These are phyloP conservation scores for Diospyros kaki DNA, from an alignment of 148 eudicot species.

Conservation along the genomic window DNA sequence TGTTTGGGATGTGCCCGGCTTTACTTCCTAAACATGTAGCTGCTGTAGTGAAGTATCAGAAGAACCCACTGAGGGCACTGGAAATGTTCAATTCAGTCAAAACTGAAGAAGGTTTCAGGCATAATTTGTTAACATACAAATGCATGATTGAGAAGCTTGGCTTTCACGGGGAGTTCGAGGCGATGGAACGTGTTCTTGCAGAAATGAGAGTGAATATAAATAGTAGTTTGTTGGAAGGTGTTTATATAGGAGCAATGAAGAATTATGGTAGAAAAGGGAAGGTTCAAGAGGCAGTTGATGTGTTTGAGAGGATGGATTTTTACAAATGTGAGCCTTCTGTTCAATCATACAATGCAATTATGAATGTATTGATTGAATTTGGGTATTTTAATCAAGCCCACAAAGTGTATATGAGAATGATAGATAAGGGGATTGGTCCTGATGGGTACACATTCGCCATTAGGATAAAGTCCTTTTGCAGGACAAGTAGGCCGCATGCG, in stretches of 20 bases:
- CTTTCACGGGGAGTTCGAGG: constrained; percentile 59
- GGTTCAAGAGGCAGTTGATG: constrained; percentile 76
- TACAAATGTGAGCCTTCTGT: constrained; percentile 70
- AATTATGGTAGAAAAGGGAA: constrained; percentile 73
- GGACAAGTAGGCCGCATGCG: constrained; percentile 61
- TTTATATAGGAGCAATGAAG: constrained; percentile 78
- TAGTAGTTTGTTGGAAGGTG: constrained; percentile 62
- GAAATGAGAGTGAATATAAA: constrained; percentile 67
- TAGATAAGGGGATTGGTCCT: constrained; percentile 57
- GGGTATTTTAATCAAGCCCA: constrained; percentile 79
- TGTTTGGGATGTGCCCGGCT: constrained; percentile 49
- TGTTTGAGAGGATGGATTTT: constrained; percentile 98
- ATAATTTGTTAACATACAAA: constrained; percentile 59
- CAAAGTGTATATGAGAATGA: constrained; percentile 86
- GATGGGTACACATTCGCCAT: constrained; percentile 82
- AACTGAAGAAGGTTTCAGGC: constrained; percentile 73
- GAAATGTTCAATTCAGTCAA: constrained; percentile 71
- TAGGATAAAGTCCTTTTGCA: constrained; percentile 90
- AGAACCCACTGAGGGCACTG: constrained; percentile 82
- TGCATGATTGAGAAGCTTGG: constrained; percentile 83
- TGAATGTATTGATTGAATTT: constrained; percentile 80
- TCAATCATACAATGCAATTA: constrained; percentile 63
- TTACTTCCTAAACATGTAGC: constrained; percentile 88
- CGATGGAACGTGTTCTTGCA: constrained; percentile 65
- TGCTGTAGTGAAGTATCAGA: constrained; percentile 72